These are phyloP conservation scores for Globisporangium cederbergense DNA, from an alignment of 352 stramenopile genomes.

Conservation along the genomic window DNA sequence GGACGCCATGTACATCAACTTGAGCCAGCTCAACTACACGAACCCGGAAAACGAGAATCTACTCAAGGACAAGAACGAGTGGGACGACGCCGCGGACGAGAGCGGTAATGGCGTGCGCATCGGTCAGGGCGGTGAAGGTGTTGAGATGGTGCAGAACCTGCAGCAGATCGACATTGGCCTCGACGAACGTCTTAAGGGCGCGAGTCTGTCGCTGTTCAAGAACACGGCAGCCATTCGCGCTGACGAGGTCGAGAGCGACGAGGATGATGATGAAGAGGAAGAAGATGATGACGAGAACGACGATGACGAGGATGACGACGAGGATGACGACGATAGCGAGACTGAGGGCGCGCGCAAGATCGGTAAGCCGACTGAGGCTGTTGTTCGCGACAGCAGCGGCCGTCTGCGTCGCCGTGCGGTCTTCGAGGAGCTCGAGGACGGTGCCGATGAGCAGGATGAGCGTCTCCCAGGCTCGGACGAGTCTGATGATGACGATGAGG, in stretches of 20 bases:
- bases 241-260: constrained; percentile 65
- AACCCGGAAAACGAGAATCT: constrained; percentile 87
- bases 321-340: constrained; percentile 51
- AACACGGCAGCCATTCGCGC: constrained; percentile 82
- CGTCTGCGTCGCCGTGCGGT: constrained; percentile 75
- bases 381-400: constrained; percentile 66
- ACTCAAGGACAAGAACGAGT: constrained; percentile 43
- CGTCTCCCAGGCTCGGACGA: constrained; percentile 26
- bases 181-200: constrained; percentile 93
- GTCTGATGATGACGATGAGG: constrained; percentile 39
- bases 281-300: constrained; percentile 47
- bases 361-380: constrained; percentile 57
- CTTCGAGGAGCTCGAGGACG: constrained; percentile 52
- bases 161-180: constrained; percentile 90
- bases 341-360: constrained; percentile 39
- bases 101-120: constrained; percentile 35
- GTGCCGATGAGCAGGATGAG: constrained; percentile 18
- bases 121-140: constrained; percentile 69
- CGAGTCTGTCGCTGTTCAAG: constrained; percentile 95
- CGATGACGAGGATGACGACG: constrained; percentile 37
- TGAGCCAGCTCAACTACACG: constrained; percentile 93
- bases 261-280: constrained; percentile 55
- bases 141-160: constrained; percentile 94
- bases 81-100: constrained; percentile 47
- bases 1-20: constrained; percentile 99